phyloP scores from a whole-genome alignment of 2,329 filamentous ascomycete genomes.

The Verticillium isaacii region DNA sequence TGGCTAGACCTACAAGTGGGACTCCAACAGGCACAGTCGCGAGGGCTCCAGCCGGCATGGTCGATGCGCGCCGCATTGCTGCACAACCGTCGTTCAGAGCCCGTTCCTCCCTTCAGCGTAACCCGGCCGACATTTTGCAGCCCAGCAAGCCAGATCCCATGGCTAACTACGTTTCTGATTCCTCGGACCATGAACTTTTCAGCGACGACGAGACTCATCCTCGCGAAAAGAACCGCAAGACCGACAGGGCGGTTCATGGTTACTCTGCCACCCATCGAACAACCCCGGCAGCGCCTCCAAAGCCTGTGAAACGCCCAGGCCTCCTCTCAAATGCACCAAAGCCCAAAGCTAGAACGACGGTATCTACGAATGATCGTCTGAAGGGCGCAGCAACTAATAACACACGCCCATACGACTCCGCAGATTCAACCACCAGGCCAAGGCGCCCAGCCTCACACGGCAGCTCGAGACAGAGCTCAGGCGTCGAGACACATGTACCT shows the following conservation, averaged over 20 bases:
- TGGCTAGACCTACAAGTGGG: background rate
- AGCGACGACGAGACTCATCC: slow-evolving; percentile 2
- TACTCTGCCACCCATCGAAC: background rate
- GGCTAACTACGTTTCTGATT: slow-evolving; percentile 35
- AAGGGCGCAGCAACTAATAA: background rate
- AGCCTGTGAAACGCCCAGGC: background rate
- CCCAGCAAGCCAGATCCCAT: slow-evolving; percentile 8
- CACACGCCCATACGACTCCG: background rate
- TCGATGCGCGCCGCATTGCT: slow-evolving; percentile 45
- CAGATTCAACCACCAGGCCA: background rate
- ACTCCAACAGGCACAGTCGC: slow-evolving; percentile 27
- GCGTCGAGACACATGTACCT: background rate
- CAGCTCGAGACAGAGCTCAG: background rate
- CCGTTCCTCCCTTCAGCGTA: slow-evolving; percentile 2
- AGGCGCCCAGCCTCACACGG: background rate
- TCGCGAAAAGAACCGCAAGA: background rate
- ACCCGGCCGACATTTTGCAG: background rate
- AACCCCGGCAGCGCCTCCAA: background rate
- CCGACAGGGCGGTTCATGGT: background rate
- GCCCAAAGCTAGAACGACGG: background rate
- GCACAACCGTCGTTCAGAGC: slow-evolving; percentile 28
- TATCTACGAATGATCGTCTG: background rate
- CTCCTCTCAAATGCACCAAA: background rate
- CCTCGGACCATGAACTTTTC: slow-evolving; percentile 12
- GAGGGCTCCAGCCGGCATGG: slow-evolving; percentile 48